Conservation (phyloP, 805 yeast genomes). For the Candida peoriensis region DNA sequence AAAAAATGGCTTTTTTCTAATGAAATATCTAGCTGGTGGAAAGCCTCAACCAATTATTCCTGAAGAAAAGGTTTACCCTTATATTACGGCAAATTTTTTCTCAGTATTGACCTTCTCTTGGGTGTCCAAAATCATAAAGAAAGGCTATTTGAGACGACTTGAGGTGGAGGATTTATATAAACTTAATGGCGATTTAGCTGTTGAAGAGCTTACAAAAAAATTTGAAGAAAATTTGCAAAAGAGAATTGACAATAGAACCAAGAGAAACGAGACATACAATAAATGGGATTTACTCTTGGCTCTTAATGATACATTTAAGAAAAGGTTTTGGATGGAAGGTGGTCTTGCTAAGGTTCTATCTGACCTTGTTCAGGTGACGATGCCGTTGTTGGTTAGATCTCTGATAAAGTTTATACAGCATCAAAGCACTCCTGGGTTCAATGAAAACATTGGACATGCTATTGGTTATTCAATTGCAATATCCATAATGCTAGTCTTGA, state of each 20-base stretch:
- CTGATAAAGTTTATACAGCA: conserved; percentile 60
- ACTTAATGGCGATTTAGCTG: conserved; percentile 32
- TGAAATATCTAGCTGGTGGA: conserved; percentile 14
- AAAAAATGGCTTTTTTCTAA: conserved; percentile 13
- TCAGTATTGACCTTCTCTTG: conserved; percentile 18
- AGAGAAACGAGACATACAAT: conserved; percentile 23
- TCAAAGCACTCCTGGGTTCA: conserved; percentile 36
- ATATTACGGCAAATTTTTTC: conserved; percentile 14
- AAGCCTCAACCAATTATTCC: conserved; percentile 19
- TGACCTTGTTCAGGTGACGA: conserved; percentile 40
- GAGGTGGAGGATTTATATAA: conserved; percentile 50
- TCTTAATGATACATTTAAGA: conserved; percentile 30
- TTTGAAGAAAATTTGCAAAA: conserved; percentile 29
- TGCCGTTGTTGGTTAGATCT: conserved; percentile 62
- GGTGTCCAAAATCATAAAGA: conserved; percentile 20
- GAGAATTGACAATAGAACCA: conserved; percentile 19
- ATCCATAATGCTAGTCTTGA: conserved; percentile 44
- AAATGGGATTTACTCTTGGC: conserved; percentile 27
- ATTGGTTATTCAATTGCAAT: conserved; percentile 75
- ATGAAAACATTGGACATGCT: conserved; percentile 47
- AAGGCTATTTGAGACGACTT: conserved; percentile 60
- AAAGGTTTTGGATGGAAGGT: conserved; percentile 28
- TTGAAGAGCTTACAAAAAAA: conserved; percentile 29
- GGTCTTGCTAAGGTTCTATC: conserved; percentile 25
- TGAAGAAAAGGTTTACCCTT: conserved; percentile 15